phyloP scores from a whole-genome alignment of 2,329 filamentous ascomycete genomes.

The Ascosphaera aggregata region DNA sequence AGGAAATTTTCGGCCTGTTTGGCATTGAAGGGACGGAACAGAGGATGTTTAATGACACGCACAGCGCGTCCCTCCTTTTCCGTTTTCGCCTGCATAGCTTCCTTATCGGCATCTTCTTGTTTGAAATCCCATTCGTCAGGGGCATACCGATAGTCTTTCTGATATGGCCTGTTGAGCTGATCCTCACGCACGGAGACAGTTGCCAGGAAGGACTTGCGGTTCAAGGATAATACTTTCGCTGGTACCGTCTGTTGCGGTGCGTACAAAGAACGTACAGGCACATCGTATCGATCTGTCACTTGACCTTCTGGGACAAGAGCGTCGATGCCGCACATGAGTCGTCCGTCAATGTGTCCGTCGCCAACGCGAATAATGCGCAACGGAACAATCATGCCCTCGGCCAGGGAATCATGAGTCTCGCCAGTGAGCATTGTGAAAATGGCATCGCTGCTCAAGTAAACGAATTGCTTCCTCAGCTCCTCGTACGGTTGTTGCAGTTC shows the following conservation, averaged over 20 bases:
- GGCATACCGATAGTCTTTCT: conserved; percentile 44
- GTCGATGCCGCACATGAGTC: conserved; percentile 84
- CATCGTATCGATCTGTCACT: conserved; percentile 45
- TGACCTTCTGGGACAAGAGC: conserved; percentile 67
- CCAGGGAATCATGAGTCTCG: conserved; percentile 63
- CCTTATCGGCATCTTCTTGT: conserved; percentile 60
- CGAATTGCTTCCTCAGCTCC: conserved; percentile 67
- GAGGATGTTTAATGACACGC: conserved; percentile 89
- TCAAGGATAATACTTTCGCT: conserved; percentile 69
- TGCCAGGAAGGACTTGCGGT: conserved; percentile 62
- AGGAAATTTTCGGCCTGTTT: conserved; percentile 85
- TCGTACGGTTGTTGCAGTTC: conserved; percentile 87
- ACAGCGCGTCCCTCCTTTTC: conserved; percentile 66
- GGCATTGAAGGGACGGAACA: conserved; percentile 85
- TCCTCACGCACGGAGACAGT: conserved; percentile 72
- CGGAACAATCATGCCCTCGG: conserved; percentile 78
- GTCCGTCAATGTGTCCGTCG: conserved; percentile 79
- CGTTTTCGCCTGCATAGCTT: conserved; percentile 67
- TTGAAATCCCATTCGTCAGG: conserved; percentile 70
- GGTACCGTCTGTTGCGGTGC: conserved; percentile 62
- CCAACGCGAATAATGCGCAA: conserved; percentile 74
- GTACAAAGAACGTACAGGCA: conserved; percentile 50
- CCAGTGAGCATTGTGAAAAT: conserved; percentile 95
- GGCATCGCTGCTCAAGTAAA: conserved; percentile 44
- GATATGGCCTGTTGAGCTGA: conserved; percentile 48